These are phyloP conservation scores for Penicillium taxi DNA, from an alignment of 495 filamentous ascomycete species.

Conservation along the genomic window DNA sequence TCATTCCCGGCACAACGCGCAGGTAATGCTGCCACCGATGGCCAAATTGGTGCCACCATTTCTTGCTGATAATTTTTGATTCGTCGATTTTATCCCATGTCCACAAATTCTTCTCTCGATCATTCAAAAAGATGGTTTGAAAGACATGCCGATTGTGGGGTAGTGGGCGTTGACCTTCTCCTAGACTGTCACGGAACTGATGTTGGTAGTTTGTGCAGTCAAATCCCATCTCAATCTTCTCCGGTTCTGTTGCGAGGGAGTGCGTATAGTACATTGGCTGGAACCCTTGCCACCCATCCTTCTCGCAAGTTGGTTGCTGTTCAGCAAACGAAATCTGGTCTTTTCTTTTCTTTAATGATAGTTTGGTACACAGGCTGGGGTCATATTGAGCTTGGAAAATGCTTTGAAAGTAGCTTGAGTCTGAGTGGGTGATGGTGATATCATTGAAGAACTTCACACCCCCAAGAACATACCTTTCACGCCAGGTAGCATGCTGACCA, in stretches of 20 bases:
- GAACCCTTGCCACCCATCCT: constrained; percentile 45
- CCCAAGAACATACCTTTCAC: constrained; percentile 60
- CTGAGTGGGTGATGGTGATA: constrained; percentile 75
- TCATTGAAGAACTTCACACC: constrained; percentile 75
- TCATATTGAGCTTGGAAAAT: constrained; percentile 69
- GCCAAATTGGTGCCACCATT: constrained; percentile 85
- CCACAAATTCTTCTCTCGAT: constrained; percentile 58
- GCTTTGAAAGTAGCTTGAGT: constrained; percentile 63
- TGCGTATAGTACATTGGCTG: constrained; percentile 80
- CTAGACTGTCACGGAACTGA: constrained; percentile 56
- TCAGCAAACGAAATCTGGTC: constrained; percentile 47
- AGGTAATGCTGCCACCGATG: constrained; percentile 77
- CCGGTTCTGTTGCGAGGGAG: constrained; percentile 51
- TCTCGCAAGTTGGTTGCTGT: constrained; percentile 25
- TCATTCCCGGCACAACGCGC: constrained; percentile 69
- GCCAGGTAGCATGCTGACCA: constrained; percentile 51
- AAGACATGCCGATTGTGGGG: constrained; percentile 61
- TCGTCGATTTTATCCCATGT: constrained; percentile 62
- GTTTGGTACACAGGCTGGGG: constrained; percentile 40
- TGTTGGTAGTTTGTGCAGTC: constrained; percentile 80
- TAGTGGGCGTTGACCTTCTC: constrained; percentile 29
- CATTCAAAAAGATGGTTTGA: constrained; percentile 78
- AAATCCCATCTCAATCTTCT: constrained; percentile 80
- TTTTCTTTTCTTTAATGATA: constrained; percentile 39
- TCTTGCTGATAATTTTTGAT: constrained; percentile 58